A percentile compares a stretch with the other conserved stretches of the same genome.
Conservation (phyloP, 495 filamentous ascomycete species). For the Wilcoxina mikolae region DNA sequence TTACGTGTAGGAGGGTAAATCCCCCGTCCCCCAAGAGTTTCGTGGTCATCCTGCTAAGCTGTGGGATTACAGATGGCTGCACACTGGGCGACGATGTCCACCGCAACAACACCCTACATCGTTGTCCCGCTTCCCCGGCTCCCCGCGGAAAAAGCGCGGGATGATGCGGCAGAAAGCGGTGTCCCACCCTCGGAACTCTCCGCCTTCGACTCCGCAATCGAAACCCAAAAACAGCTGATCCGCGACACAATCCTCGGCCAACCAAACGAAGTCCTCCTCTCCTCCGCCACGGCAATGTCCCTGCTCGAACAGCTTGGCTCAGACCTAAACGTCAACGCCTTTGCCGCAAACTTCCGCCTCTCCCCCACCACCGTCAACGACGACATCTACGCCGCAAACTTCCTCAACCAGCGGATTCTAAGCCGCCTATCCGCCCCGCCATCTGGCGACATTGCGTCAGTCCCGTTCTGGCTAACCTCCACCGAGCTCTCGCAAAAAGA, state of each 20-base stretch:
- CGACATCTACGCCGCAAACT: background rate
- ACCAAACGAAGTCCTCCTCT: background rate
- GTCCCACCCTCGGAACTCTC: too few species aligned
- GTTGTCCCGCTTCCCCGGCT: background rate
- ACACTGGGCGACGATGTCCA: background rate
- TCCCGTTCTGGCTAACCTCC: background rate
- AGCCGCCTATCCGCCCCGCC: background rate
- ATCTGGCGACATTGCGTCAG: too few species aligned
- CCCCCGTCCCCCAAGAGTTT: background rate
- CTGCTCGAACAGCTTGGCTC: background rate
- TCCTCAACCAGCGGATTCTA: background rate
- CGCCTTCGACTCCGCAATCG: too few species aligned
- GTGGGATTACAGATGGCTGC: background rate
- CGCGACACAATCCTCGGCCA: background rate
- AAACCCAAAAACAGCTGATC: background rate
- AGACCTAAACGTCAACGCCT: background rate
- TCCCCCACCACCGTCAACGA: background rate
- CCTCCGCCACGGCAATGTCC: background rate
- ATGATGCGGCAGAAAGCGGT: too few species aligned
- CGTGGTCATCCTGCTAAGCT: background rate
- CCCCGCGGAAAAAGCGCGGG: background rate
- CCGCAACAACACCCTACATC: background rate
- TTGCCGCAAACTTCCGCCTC: background rate
- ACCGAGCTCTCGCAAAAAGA: background rate
- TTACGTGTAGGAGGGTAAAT: background rate